phyloP scores from a whole-genome alignment of 2,329 filamentous ascomycete genomes.

The Aspergillus sp. region DNA sequence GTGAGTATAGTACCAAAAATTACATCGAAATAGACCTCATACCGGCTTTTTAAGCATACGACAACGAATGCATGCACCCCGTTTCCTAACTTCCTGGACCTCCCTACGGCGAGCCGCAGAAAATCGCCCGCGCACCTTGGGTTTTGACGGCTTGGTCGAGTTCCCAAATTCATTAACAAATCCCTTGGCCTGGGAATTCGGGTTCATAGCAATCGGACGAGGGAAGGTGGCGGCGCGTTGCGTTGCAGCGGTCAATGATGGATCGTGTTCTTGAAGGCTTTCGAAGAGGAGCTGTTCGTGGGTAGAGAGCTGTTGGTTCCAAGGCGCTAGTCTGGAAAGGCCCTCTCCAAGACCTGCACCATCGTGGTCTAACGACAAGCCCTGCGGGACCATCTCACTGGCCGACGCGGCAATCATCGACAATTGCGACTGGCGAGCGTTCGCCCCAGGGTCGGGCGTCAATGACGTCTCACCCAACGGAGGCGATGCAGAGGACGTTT shows the following conservation, averaged over 20 bases:
- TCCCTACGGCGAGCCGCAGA: conserved; percentile 51
- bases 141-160: conserved; percentile 37
- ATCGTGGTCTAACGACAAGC: conserved; percentile 29
- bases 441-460: conserved; percentile 29
- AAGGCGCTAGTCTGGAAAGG: conserved; percentile 23
- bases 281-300: conserved; percentile 35
- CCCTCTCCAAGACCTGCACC: conserved; percentile 19
- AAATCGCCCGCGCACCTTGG: conserved; percentile 50
- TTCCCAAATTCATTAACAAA: conserved; percentile 37
- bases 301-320: conserved; percentile 31
- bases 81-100: conserved; percentile 54
- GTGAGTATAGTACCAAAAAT: conserved; percentile 1
- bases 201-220: conserved; percentile 39
- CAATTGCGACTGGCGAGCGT: conserved; percentile 37
- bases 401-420: conserved; percentile 42
- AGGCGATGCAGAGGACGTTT: conserved; percentile 28
- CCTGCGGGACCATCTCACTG: conserved; percentile 40
- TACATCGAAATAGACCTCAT: conserved; percentile 9
- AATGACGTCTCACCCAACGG: conserved; percentile 26
- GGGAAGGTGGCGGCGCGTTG: conserved; percentile 35
- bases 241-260: conserved; percentile 31
- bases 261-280: conserved; percentile 35
- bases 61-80: conserved; percentile 56
- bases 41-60: conserved; percentile 58
- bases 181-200: conserved; percentile 32